phyloP scores from a whole-genome alignment of 2,329 filamentous ascomycete species.

The Neonectria coccinea region DNA sequence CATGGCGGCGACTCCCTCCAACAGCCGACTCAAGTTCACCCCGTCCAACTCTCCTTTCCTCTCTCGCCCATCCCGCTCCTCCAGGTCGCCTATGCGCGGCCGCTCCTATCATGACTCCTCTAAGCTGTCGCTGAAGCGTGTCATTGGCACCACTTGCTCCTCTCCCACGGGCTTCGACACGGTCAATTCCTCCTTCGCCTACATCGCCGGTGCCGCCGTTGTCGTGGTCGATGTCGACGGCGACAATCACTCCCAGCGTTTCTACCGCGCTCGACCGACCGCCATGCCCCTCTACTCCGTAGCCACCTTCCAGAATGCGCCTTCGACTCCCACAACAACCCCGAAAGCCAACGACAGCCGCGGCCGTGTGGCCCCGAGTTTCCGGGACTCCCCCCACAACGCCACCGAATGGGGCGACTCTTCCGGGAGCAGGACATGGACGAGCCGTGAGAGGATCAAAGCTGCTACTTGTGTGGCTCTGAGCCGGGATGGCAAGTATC shows the following conservation, averaged over 20 bases:
- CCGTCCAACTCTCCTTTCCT: conserved; percentile 81
- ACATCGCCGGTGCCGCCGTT: conserved; percentile 93
- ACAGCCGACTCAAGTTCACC: conserved; percentile 74
- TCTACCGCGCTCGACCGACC: conserved; percentile 87
- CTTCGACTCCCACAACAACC: conserved; percentile 64
- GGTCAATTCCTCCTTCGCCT: conserved; percentile 83
- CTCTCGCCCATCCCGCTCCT: conserved; percentile 68
- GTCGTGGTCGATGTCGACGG: conserved; percentile 85
- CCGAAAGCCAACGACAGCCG: conserved; percentile 73
- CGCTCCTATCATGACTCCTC: conserved; percentile 64
- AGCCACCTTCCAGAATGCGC: conserved; percentile 62
- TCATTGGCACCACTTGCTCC: conserved; percentile 90
- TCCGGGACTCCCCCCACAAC: conserved; percentile 62
- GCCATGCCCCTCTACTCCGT: conserved; percentile 75
- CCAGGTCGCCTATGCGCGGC: conserved; percentile 71
- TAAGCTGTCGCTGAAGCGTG: conserved; percentile 79
- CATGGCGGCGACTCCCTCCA: conserved; percentile 70
- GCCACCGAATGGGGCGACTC: conserved; percentile 71
- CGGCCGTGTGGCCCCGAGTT: conserved; percentile 62
- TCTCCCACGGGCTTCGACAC: conserved; percentile 89
- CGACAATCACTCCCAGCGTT: conserved; percentile 78
- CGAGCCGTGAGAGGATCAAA: conserved; percentile 92
- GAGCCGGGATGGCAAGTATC: conserved; percentile 85
- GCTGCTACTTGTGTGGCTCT: conserved; percentile 91
- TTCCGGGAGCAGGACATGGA: conserved; percentile 78